These are phyloP conservation scores for Apiospora sp. DNA, from an alignment of 2,329 filamentous ascomycete genomes.

Conservation along the genomic window DNA sequence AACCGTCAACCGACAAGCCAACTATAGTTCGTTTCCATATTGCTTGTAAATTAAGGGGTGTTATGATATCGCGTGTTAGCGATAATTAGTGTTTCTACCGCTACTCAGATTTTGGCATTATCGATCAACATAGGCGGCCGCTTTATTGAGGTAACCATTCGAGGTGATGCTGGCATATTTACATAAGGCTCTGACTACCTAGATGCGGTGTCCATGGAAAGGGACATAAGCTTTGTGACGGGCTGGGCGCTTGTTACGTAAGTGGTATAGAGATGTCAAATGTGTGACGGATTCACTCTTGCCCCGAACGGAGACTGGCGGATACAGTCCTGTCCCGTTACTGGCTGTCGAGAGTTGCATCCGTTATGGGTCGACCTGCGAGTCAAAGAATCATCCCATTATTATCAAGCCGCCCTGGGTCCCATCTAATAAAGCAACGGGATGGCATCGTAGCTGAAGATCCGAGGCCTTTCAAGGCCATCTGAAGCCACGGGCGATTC, in stretches of 20 bases:
- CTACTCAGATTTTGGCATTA: neutral
- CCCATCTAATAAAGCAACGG: neutral
- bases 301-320: neutral
- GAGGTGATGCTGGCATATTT: neutral
- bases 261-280: neutral
- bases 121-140: neutral
- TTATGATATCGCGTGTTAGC: neutral
- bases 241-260: constrained; percentile 5
- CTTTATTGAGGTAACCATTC: neutral
- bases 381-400: neutral
- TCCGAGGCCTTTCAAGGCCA: neutral
- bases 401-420: neutral
- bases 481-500: neutral
- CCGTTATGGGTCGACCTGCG: neutral
- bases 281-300: neutral
- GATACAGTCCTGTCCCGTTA: neutral
- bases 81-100: neutral
- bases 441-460: neutral
- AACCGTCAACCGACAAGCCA: neutral
- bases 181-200: neutral
- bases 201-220: too few species aligned
- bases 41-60: constrained; percentile 4
- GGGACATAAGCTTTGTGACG: constrained; percentile 2
- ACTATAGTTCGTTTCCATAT: neutral
- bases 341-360: neutral